Percentiles rank a stretch among this genome's conserved stretches.
Conservation (phyloP, 2,329 filamentous ascomycete species). For the Paecilomyces sp. region DNA sequence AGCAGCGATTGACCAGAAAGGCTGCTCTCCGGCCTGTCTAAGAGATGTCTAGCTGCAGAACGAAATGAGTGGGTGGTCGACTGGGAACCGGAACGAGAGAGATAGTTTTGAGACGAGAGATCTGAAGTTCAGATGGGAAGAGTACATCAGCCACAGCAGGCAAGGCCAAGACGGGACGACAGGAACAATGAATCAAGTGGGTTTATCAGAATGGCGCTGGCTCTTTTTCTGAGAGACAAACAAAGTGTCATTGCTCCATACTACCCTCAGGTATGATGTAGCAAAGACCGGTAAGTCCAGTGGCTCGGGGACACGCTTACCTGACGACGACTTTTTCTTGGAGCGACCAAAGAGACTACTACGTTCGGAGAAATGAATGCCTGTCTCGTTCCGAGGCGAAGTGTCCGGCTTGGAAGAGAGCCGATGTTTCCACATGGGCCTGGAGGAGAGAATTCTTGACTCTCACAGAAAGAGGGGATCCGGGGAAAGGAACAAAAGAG, state of each 20-base stretch:
- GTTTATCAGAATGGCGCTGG: slow-evolving; percentile 2
- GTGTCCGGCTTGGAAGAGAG: slow-evolving; percentile 32
- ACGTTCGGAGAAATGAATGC: slow-evolving; percentile 23
- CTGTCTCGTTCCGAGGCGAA: slow-evolving; percentile 29
- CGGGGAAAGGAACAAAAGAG: neutral
- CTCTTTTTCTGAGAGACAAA: neutral
- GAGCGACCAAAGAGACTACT: slow-evolving; percentile 29
- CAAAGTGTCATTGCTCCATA: neutral
- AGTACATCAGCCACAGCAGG: slow-evolving; percentile 16
- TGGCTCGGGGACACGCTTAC: slow-evolving; percentile 12
- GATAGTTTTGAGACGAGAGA: slow-evolving; percentile 4
- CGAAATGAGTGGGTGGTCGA: slow-evolving; percentile 23
- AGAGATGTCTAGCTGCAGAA: slow-evolving; percentile 15
- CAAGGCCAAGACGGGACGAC: slow-evolving; percentile 3
- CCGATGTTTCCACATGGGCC: slow-evolving; percentile 36
- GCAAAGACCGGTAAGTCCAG: neutral
- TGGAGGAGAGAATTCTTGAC: neutral
- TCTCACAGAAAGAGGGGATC: neutral
- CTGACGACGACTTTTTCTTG: slow-evolving; percentile 25
- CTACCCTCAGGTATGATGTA: neutral
- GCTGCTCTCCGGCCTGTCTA: slow-evolving; percentile 22
- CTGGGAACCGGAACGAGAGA: slow-evolving; percentile 22
- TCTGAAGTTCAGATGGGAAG: slow-evolving; percentile 16
- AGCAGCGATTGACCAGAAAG: slow-evolving; percentile 19
- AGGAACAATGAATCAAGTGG: slow-evolving; percentile 4